Evolutionary conservation across 106 monocot genomes (phyloP), one percentile per base, ranked within the genome.

Genomic region (Dendrobium huoshanense): DNA sequence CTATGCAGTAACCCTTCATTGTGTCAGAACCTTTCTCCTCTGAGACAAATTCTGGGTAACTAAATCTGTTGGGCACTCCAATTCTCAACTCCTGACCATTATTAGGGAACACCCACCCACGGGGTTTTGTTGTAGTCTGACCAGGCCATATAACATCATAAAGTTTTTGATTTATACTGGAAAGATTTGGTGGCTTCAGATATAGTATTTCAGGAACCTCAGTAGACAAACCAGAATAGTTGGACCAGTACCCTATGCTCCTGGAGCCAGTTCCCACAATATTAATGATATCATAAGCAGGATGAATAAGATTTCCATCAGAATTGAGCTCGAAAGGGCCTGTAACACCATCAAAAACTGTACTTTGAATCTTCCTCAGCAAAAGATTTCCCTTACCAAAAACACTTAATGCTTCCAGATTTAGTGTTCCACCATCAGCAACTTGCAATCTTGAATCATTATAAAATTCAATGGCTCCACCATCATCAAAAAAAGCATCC

Each of bases 21-120:
- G n/a, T 80, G 47, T 87, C 87, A 41, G 88, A 72, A 15, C 79
- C 84, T 41, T 78, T 83, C 25, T 45, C 78, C n/a, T 72, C 84
- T 24, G 90, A 87, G 20, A 92, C 84, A 79, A 95, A 86, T 29
- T 87, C 80, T 73, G 86, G 83, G 54, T 85, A 95, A 81, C 92
- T 93, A 77, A 37, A 84, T 82, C 87, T 82, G 72, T 86, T 80
- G 13, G 95, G 95, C 72, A 95, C 89, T 18, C 95, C 95, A 72
- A 95, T 89, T 68, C 83, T 83, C 45, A 95, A 78, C 64, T 84
- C 82, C 74, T 89, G 83, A 10, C 90, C 95, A 83, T 91, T 91
- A 47, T 89, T 88, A 13, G 92, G 92, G 73, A 91, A 95, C 73
- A 91, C 91, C 92, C 95, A 95, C 3, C 95, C 95, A 37, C 89